Percentiles rank a stretch among this genome's conserved stretches.
These are phyloP conservation scores for Lachancea mirantina DNA, from an alignment of 805 yeast species.

Conservation along the genomic window DNA sequence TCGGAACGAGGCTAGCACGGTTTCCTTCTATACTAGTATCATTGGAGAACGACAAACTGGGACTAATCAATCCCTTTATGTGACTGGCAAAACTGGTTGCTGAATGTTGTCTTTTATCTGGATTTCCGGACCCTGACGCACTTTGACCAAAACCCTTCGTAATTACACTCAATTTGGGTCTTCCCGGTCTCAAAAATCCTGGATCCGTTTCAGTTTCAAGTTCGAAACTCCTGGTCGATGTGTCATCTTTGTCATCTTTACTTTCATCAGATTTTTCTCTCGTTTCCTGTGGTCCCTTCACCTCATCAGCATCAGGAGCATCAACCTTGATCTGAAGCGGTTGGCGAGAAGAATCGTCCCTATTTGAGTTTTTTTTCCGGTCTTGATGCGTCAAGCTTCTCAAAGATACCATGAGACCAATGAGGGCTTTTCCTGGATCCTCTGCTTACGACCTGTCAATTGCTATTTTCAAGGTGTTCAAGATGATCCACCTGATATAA, in stretches of 20 bases:
- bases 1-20: background rate
- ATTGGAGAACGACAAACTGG: background rate
- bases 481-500: too few species aligned
- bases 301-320: constrained; percentile 3
- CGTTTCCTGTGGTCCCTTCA: background rate
- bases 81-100: constrained; percentile 7
- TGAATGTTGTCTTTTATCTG: constrained; percentile 4
- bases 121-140: background rate
- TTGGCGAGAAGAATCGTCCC: background rate
- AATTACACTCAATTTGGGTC: constrained; percentile 5
- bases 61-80: constrained; percentile 3
- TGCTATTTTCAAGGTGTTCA: too few species aligned
- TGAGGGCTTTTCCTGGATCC: too few species aligned
- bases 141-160: constrained; percentile 1
- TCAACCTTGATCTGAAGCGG: constrained; percentile 4
- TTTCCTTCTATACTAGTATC: background rate
- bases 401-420: constrained; percentile 4
- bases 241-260: background rate
- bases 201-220: background rate
- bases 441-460: too few species aligned
- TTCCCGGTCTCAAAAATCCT: background rate
- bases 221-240: background rate
- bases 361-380: background rate
- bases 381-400: constrained; percentile 4
- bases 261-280: background rate